Base-by-base conservation (phyloP, 2,329 filamentous ascomycete genomes). In the Pseudogymnoascus destructans region DNA sequence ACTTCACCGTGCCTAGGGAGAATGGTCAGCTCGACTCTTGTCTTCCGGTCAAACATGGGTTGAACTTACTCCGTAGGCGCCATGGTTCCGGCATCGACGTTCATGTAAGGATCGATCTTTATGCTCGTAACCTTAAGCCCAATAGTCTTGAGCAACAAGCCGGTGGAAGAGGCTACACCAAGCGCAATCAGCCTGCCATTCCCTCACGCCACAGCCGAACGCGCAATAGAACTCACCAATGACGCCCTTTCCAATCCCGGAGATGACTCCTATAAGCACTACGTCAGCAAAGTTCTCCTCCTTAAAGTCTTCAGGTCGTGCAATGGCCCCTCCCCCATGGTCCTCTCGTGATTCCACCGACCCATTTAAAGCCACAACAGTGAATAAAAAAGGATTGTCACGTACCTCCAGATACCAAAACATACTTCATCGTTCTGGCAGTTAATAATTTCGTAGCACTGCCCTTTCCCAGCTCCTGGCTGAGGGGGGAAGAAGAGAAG, bases 101-200 rank as follows among this genome's bases (percentile, higher is more conserved):
- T 87, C 74, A 88, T 80, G 70, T 88, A 88, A 1, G 85, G 84
- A 68, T 87, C 82, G 65, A 86, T 81, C 72, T 86, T 85, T 70
- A 85, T 85, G 35, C 79, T 79, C 52, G 82, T 80, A 66, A 85
- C 81, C 74, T 86, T 89, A 60, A 92, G 77, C 54, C 88, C 89
- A 63, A 84, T 67, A 75, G 87, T 89, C 77, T 93, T 92, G 66
- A 93, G 80, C 63, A 93, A 75, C 64, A 89, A 75, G 55, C 86
- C 86, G 36, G 85, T 84, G 59, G 81, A 85, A 66, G 84, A 86
- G 71, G 85, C 84, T 82, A 52, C 64, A 63, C 63, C 69, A 10
- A 27, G 23, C 67, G 67, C 67, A 69, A 69, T 59, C 46, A 52
- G 46, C 25, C 23, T 11, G 46, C 25, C 46, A 55, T 59, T 32